Conservation (phyloP, 2,329 filamentous ascomycete genomes). For the Fusarium sp. region DNA sequence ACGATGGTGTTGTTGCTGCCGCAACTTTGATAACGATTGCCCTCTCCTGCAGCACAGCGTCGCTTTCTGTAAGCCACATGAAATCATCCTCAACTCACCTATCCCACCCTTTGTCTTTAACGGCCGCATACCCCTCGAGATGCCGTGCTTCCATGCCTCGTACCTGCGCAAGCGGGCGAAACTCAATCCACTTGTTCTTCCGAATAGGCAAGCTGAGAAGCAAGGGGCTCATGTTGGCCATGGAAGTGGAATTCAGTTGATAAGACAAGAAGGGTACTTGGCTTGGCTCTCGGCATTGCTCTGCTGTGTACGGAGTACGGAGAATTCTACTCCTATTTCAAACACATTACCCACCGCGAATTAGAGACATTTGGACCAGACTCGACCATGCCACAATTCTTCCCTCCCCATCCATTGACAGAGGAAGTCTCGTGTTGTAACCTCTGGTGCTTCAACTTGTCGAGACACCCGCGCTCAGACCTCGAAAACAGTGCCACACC, state of each 20-base stretch:
- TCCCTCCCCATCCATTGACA: conserved; percentile 6
- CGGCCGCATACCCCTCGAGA: conserved; percentile 5
- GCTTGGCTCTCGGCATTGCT: not conserved
- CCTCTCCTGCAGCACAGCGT: conserved; percentile 9
- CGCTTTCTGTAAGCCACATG: conserved; percentile 20
- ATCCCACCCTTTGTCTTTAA: conserved; percentile 13
- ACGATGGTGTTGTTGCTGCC: not conserved
- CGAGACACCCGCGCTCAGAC: conserved; percentile 10
- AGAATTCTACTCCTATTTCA: not conserved
- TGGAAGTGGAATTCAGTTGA: not conserved
- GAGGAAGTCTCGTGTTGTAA: not conserved
- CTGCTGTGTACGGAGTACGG: not conserved
- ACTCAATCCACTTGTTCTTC: conserved; percentile 11
- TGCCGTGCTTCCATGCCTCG: conserved; percentile 22
- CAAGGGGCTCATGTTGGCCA: conserved; percentile 8
- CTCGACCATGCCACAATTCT: not conserved
- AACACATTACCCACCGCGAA: not conserved
- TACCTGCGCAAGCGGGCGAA: conserved; percentile 31
- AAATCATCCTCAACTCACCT: conserved; percentile 17
- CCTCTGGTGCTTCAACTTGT: conserved; percentile 18
- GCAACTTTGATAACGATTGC: conserved; percentile 1
- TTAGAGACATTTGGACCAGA: not conserved
- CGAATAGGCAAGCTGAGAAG: conserved; percentile 1
- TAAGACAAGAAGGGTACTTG: not conserved
- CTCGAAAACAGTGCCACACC: conserved; percentile 24